Evolutionary conservation across 2,329 filamentous ascomycete species (phyloP).

Genomic region (Colletotrichum echinochloae): DNA sequence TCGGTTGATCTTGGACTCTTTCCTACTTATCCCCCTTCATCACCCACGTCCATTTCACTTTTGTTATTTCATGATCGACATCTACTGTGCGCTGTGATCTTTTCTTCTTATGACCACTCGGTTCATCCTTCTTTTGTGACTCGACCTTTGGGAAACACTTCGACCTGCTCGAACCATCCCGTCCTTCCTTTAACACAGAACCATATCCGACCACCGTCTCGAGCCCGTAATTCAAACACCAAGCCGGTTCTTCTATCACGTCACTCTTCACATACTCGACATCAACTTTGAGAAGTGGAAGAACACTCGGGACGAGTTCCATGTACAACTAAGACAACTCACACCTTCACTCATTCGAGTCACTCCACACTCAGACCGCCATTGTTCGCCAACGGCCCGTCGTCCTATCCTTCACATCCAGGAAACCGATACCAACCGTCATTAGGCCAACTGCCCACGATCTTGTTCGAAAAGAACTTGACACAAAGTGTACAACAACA

Average conservation of each 20-base stretch:
- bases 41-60: conserved; percentile 51
- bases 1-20: conserved; percentile 55
- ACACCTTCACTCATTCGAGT: conserved; percentile 40
- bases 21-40: conserved; percentile 65
- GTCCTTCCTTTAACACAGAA: conserved; percentile 58
- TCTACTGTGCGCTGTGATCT: conserved; percentile 57
- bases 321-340: conserved; percentile 49
- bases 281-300: conserved; percentile 33
- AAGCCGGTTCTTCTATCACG: conserved; percentile 45
- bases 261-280: conserved; percentile 44
- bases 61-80: conserved; percentile 62
- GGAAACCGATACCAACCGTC: conserved; percentile 40
- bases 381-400: conserved; percentile 50
- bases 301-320: conserved; percentile 45
- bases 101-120: conserved; percentile 61
- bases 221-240: conserved; percentile 48
- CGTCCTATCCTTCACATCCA: conserved; percentile 58
- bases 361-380: conserved; percentile 33
- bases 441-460: conserved; percentile 51
- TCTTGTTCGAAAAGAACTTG: conserved; percentile 43
- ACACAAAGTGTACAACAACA: conserved; percentile 44
- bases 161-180: conserved; percentile 48
- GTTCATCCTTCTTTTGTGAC: conserved; percentile 63
- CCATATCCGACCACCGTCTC: conserved; percentile 40
- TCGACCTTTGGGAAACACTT: conserved; percentile 59